phyloP scores from a whole-genome alignment of 2,329 filamentous ascomycete genomes.

The Capronia epimyces region DNA sequence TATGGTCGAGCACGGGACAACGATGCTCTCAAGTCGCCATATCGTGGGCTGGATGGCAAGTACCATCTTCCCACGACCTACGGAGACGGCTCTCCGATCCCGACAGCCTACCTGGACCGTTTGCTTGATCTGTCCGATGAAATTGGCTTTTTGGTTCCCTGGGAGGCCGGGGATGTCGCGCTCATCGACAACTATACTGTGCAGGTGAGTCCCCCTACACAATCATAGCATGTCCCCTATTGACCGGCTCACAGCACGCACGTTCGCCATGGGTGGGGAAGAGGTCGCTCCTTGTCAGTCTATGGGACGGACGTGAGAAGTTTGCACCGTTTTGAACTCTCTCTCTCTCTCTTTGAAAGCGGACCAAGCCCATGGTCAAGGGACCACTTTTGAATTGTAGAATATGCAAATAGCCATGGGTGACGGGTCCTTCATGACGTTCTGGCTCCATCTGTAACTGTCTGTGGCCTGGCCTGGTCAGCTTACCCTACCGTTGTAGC shows the following conservation, averaged over 20 bases:
- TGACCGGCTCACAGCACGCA: background rate
- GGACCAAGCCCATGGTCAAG: too few species aligned
- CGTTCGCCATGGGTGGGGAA: conserved; percentile 2
- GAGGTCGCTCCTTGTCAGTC: conserved; percentile 1
- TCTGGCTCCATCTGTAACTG: too few species aligned
- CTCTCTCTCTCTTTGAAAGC: too few species aligned
- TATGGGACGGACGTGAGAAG: conserved; percentile 2
- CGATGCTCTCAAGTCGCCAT: background rate
- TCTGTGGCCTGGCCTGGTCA: too few species aligned
- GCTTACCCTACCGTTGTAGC: too few species aligned
- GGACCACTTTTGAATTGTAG: too few species aligned
- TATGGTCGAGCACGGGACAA: background rate
- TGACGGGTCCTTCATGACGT: too few species aligned
- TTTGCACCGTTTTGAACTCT: background rate
- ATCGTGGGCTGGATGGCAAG: background rate
- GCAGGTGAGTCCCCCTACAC: background rate
- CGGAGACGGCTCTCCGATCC: background rate
- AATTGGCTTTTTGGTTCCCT: background rate
- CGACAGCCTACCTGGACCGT: background rate
- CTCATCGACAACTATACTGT: conserved; percentile 2
- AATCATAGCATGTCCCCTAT: background rate
- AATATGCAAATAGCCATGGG: too few species aligned
- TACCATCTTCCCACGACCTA: background rate
- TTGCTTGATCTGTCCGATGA: background rate
- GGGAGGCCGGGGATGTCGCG: conserved; percentile 1